These are phyloP conservation scores for Nepenthes mirabilis DNA, from an alignment of 148 eudicot species.

Conservation along the genomic window DNA sequence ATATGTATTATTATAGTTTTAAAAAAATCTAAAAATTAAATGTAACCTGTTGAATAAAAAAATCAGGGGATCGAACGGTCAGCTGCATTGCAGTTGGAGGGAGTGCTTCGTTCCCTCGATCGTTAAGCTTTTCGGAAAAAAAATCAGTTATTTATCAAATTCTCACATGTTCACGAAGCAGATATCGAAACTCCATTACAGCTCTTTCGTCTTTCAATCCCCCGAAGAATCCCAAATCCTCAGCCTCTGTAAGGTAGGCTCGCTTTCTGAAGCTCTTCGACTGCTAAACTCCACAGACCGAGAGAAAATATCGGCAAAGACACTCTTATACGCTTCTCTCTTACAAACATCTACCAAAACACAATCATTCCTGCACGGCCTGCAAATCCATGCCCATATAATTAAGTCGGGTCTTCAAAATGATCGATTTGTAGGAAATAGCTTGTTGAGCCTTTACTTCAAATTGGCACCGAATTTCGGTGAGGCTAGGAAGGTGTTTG, in stretches of 20 bases:
- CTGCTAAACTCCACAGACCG: constrained; percentile 26
- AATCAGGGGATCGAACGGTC: no score
- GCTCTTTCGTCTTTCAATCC: constrained; percentile 7
- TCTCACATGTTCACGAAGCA: constrained; percentile 9
- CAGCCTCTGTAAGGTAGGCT: constrained; percentile 33
- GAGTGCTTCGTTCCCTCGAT: not conserved
- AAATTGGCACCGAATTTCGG: constrained; percentile 33
- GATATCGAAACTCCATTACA: constrained; percentile 16
- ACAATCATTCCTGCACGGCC: constrained; percentile 31
- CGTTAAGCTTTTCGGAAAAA: not conserved
- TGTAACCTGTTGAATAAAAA: no score
- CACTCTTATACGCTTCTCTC: constrained; percentile 48
- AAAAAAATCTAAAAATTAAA: no score
- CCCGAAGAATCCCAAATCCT: constrained; percentile 29
- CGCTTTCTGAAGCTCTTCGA: constrained; percentile 31
- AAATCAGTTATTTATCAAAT: not conserved
- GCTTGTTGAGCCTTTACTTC: constrained; percentile 58
- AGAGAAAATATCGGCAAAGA: constrained; percentile 19
- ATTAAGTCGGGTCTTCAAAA: constrained; percentile 45
- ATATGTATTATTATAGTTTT: no score
- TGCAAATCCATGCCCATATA: constrained; percentile 51
- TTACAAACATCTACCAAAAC: constrained; percentile 52
- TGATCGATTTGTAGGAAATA: constrained; percentile 63
- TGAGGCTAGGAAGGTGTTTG: constrained; percentile 36
- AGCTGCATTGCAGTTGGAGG: no score